These are phyloP conservation scores for Viola pubescens DNA, from an alignment of 441 rosid genomes.

Conservation along the genomic window DNA sequence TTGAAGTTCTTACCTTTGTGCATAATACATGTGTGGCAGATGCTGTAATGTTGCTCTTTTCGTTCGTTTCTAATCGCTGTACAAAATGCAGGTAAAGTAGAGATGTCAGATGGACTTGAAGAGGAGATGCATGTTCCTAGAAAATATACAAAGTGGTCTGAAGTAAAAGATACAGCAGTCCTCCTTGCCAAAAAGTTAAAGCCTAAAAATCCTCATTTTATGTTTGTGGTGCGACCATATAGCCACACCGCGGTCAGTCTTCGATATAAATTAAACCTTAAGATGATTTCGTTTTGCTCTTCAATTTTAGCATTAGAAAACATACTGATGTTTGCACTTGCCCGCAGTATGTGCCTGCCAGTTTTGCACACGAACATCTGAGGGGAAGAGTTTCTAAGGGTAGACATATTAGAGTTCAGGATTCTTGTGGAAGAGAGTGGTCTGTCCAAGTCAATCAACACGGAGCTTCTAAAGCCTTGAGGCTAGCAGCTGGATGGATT, in stretches of 20 bases:
- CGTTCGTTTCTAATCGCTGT: background rate
- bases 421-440: constrained; percentile 18
- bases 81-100: constrained; percentile 1
- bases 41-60: background rate
- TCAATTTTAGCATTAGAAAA: too few relatives aligned
- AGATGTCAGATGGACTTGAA: background rate
- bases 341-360: constrained; percentile 11
- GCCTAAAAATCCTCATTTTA: constrained; percentile 17
- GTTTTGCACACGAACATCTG: constrained; percentile 8
- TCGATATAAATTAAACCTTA: background rate
- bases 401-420: background rate
- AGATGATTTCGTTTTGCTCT: background rate
- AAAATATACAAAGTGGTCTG: background rate
- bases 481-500: background rate
- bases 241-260: constrained; percentile 1
- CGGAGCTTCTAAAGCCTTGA: background rate
- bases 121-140: background rate
- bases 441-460: background rate
- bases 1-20: too few relatives aligned
- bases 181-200: constrained; percentile 10
- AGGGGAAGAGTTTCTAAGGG: background rate
- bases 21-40: too few relatives aligned
- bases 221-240: constrained; percentile 8
- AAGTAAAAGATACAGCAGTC: constrained; percentile 10
- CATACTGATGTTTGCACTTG: background rate